Conservation (phyloP, 257 asterid genomes). For the Solanum bukasovii region DNA sequence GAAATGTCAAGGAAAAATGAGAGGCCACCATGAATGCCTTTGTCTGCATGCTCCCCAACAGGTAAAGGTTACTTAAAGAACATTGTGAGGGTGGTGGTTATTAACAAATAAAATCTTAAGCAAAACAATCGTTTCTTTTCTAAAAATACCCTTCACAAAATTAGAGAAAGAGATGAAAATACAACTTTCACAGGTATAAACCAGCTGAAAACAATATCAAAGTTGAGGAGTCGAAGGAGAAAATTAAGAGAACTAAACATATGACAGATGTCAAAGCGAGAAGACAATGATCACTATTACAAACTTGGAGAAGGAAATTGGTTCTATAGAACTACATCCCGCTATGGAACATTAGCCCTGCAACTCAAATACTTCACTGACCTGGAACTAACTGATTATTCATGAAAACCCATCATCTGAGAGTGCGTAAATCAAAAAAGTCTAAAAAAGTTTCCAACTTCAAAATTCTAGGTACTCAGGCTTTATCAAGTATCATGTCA, state of each 20-base stretch:
- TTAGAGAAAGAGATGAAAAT: background rate
- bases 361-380: background rate
- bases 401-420: background rate
- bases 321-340: background rate
- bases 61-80: background rate
- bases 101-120: background rate
- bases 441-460: background rate
- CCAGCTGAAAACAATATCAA: background rate
- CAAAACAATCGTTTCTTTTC: background rate
- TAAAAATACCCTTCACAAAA: background rate
- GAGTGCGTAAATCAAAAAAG: background rate
- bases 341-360: background rate
- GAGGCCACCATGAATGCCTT: background rate
- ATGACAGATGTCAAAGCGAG: background rate
- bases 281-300: background rate
- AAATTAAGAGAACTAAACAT: background rate
- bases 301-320: background rate
- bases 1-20: conserved; percentile 44
- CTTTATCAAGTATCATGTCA: background rate
- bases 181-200: background rate
- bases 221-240: background rate
- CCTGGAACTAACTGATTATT: background rate
- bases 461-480: background rate
- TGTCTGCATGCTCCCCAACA: background rate
- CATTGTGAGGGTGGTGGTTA: background rate